Evolutionary conservation across 768 basidiomycete species (phyloP), one percentile per base, ranked within the genome.

Genomic region (Bullera alba): DNA sequence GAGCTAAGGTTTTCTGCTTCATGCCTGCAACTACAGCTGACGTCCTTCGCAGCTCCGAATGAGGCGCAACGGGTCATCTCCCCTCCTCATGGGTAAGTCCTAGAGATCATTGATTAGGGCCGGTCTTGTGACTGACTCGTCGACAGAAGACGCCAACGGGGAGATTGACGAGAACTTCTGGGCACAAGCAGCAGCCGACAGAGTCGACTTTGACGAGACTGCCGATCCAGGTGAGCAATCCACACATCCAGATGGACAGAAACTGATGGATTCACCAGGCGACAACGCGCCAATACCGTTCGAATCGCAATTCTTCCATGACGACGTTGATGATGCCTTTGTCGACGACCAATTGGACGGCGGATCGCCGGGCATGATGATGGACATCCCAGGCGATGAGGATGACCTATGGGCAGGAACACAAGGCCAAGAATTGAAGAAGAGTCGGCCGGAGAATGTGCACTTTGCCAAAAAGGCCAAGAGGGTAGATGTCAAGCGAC

Each of bases 81-180:
- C 45, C 56, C 76, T 39, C 63, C 69, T 58, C 74, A 78, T 58
- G 81, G 83, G 53, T 55, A 14, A 46, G 52, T 39, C 8, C 22
- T 15, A 17, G 4, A 1, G 26, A 10, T 15, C 15, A 4, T n/a
- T n/a, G n/a, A n/a, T 50, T 23, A 8, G 17, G 6, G 26, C 25
- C 8, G n/a, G n/a, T 1, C 5, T 14, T 43, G 21, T 44, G 8
- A 30, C 44, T 32, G 27, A 35, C 50, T 43, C 32, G 78, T n/a
- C 7, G 14, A 19, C 81, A 49, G 77, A 79, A 25, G 81, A 79
- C 25, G 30, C 54, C 38, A 84, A 90, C 57, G 90, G 86, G 25
- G 91, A 95, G 72, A 83, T 93, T 23, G 93, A 96, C 67, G 90
- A 92, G 74, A 83, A 86, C 54, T 97, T 91, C 76, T 97, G 95